Evolutionary conservation across 2,329 filamentous ascomycete genomes (phyloP), one percentile per base, ranked within the genome.

Genomic region (Scedosporium minutisporum): DNA sequence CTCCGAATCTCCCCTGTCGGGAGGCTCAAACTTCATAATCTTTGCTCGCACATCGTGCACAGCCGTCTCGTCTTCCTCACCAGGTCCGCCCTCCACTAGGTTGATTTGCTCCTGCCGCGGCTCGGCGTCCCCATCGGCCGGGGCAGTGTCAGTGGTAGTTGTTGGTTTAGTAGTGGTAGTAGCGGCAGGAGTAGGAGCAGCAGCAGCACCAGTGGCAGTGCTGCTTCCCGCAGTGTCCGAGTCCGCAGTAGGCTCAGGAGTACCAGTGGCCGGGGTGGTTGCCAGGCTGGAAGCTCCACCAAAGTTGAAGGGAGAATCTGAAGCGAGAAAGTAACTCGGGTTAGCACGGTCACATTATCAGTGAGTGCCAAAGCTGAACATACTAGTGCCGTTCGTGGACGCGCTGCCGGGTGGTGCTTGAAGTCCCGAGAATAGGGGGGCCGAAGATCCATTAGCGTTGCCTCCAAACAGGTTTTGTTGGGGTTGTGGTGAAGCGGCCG

Each of bases 11-110:
- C 79, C 77, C 14, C 80, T 80, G 5, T 75, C 74, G 6, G 78
- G 75, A 14, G 77, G 74, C 48, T 80, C 75, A 68, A 85, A 84
- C 71, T 88, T 87, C 65, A 87, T 75, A 12, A 85, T 87, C 73
- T 90, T 91, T 55, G 87, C 86, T 25, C 87, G 84, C 14, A 88
- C 81, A 70, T 93, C 87, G 71, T 89, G 82, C 21, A 92, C 72
- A 44, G 87, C 78, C 38, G 85, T 81, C 72, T 95, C 90, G 63
- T 90, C 82, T 71, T 89, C 87, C 71, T 93, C 88, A 25, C 87
- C 87, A 48, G 86, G 82, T 16, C 84, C 84, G 62, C 82, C 83
- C 66, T 83, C 80, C 61, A 86, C 86, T 68, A 93, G 80, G 70
- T 88, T 87, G 66, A 90, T 82, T 72, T 90, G 87, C 71, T 87